Evolutionary conservation across 805 yeast genomes (phyloP), one percentile per base, ranked within the genome.

Genomic region (Candida tammaniensis): DNA sequence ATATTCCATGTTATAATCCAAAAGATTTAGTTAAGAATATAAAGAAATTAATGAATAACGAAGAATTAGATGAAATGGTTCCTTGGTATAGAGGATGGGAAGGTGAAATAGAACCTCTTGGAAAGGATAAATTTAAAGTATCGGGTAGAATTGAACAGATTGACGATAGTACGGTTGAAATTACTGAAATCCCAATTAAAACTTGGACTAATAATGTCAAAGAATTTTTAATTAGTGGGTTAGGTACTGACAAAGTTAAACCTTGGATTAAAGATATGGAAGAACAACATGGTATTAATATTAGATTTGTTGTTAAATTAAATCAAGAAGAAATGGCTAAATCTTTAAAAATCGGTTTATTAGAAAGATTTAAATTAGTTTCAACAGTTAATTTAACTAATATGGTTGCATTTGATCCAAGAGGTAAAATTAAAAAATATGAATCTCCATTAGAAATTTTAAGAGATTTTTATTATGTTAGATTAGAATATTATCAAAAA

Each of bases 81-180:
- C 98, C 98, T 1, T 93, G 98, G 98, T 93, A 72, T 55, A 79
- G 86, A 56, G 98, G 96, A 12, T 93, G 98, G 98, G 81, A 78
- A 28, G 98, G 98, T 30, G 66, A 73, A 1, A 71, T 89, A 30
- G 87, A 82, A 49, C 71, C 74, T 44, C 58, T 72, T 18, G 80
- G 73, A 7, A 56, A 64, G n/a, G 93, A 82, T 36, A 82, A 76
- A 49, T 93, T 72, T 60, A 78, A 79, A 51, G 76, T 87, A 46
- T 77, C 74, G 46, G 98, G 98, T 46, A 71, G 70, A 36, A 82
- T 91, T 49, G 88, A 84, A 49, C 86, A 86, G 56, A 53, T 83
- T 32, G 96, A 87, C 43, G 82, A 80, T 19, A 81, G 72, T 35
- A 83, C 93, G 0, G 48, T 93, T 29, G 96, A 85, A 40, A 93